Evolutionary conservation across 2,329 filamentous ascomycete genomes (phyloP).

Genomic region (Tolypocladium tundrense): DNA sequence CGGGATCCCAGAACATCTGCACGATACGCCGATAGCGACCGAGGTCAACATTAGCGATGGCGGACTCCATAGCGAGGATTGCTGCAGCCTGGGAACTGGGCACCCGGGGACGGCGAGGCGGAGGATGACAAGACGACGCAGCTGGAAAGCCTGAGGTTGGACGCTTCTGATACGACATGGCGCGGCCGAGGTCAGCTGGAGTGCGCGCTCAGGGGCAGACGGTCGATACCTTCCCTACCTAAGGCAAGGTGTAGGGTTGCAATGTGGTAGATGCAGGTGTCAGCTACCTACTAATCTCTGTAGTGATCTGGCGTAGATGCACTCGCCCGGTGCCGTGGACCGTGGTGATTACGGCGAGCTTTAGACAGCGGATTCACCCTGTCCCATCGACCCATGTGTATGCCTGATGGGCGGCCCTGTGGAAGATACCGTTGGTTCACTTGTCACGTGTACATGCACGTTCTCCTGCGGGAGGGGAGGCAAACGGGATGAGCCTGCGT

Average conservation of each 20-base stretch:
- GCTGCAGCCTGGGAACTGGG: neutral
- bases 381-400: neutral
- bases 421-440: neutral
- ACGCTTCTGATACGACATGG: neutral
- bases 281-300: neutral
- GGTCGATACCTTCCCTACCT: neutral
- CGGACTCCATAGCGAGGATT: conserved; percentile 20
- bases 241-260: neutral
- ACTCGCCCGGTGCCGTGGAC: neutral
- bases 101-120: neutral
- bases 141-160: too few species aligned
- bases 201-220: neutral
- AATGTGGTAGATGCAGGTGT: too few species aligned
- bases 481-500: neutral
- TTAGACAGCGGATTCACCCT: neutral
- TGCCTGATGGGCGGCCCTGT: neutral
- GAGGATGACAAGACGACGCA: neutral
- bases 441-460: neutral
- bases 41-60: conserved; percentile 54
- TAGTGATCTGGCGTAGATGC: neutral
- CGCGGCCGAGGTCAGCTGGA: neutral
- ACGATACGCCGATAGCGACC: conserved; percentile 71
- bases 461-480: neutral
- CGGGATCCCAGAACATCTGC: conserved; percentile 86
- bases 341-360: neutral